These are phyloP conservation scores for Adenanthera pavonina DNA, from an alignment of 306 rosid species.

Conservation along the genomic window DNA sequence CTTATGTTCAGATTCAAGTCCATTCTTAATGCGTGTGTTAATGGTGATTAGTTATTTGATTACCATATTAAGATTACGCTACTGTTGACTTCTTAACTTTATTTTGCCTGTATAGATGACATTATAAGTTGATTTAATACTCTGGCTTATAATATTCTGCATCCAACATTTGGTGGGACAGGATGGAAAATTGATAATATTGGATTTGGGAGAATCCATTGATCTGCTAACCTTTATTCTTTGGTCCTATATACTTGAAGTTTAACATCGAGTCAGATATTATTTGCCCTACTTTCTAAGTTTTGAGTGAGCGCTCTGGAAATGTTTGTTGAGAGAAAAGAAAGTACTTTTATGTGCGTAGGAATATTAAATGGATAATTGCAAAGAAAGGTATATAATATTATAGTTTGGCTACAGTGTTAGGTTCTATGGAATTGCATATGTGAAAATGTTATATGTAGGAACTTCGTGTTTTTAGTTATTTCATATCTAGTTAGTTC, in stretches of 20 bases:
- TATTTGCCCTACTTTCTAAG: background rate
- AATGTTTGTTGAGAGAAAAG: background rate
- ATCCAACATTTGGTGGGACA: background rate
- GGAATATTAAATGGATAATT: background rate
- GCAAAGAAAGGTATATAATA: background rate
- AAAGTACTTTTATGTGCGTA: background rate
- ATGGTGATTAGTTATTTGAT: background rate
- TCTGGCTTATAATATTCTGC: background rate
- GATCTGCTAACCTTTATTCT: background rate
- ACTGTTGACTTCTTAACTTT: background rate
- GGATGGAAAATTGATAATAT: background rate
- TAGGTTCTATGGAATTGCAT: background rate
- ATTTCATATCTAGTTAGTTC: background rate
- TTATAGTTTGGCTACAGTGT: background rate
- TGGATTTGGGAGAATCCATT: background rate
- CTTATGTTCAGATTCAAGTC: background rate
- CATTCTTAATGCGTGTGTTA: too few species aligned
- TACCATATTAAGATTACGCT: background rate
- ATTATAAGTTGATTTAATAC: background rate
- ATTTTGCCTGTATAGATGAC: background rate
- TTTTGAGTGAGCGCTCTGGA: background rate
- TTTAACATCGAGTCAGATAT: background rate
- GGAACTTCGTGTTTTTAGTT: conserved; percentile 2
- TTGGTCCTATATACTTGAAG: background rate
- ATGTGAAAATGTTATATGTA: background rate